Conservation (phyloP, 306 rosid genomes). For the Comarum palustre region DNA sequence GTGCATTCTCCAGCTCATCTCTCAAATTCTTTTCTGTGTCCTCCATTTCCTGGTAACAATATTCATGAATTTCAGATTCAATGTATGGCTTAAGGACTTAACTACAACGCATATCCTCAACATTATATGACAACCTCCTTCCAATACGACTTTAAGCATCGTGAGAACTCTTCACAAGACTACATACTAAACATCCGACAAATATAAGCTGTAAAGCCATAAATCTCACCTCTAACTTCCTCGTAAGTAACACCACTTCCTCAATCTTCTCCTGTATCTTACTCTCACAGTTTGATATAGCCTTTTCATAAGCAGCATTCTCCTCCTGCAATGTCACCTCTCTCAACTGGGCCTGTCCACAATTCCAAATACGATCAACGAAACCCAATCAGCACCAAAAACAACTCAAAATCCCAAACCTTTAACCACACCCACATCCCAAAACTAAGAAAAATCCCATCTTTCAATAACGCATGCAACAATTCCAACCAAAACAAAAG, state of each 20-base stretch:
- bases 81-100: not conserved
- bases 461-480: not conserved
- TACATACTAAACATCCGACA: not conserved
- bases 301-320: conserved; percentile 60
- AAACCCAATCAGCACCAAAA: not conserved
- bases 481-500: not conserved
- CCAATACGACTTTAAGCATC: too few relatives aligned
- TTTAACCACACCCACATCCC: not conserved
- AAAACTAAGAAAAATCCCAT: not conserved
- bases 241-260: conserved; percentile 49
- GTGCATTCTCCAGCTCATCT: conserved; percentile 42
- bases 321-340: conserved; percentile 75
- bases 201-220: not conserved
- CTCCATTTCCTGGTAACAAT: conserved; percentile 59
- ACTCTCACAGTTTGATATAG: conserved; percentile 55
- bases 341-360: conserved; percentile 71
- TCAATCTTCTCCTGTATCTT: conserved; percentile 65
- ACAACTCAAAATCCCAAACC: not conserved
- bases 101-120: not conserved
- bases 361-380: not conserved
- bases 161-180: not conserved
- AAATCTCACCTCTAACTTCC: conserved; percentile 58
- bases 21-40: conserved; percentile 54
- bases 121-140: not conserved
- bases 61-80: conserved; percentile 4